These are phyloP conservation scores for Flaveria linearis DNA, from an alignment of 129 eudicot genomes.

Conservation along the genomic window DNA sequence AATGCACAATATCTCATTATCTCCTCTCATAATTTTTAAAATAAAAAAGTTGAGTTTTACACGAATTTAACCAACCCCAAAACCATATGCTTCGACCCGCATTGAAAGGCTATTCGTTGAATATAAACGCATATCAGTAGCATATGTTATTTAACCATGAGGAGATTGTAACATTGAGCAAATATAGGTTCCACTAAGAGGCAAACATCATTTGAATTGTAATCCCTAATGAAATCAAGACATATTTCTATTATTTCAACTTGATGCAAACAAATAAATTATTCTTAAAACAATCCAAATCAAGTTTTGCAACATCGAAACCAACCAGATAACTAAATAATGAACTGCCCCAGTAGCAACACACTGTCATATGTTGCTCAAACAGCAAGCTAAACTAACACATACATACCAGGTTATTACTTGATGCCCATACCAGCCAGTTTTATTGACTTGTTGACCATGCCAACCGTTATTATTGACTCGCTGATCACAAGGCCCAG, in stretches of 20 bases:
- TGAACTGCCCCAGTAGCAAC: background rate
- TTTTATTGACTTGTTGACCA: slow-evolving; percentile 27
- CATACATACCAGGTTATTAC: slow-evolving; percentile 14
- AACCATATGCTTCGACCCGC: too few relatives aligned
- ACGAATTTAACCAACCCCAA: too few relatives aligned
- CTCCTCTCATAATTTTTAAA: too few relatives aligned
- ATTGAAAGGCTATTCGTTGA: too few relatives aligned
- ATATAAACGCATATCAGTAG: too few relatives aligned
- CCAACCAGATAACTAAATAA: slow-evolving; percentile 12
- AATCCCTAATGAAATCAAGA: background rate
- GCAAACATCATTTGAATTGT: too few relatives aligned
- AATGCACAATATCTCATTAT: too few relatives aligned
- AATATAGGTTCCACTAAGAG: too few relatives aligned
- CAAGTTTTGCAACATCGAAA: slow-evolving; percentile 14
- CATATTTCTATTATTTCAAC: background rate
- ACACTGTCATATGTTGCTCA: background rate
- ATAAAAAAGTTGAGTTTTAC: too few relatives aligned
- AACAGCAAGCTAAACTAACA: slow-evolving; percentile 19
- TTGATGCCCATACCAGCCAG: slow-evolving; percentile 20
- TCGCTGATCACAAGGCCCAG: background rate
- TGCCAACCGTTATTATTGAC: background rate
- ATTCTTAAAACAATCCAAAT: slow-evolving; percentile 11
- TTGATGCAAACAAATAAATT: background rate
- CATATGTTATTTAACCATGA: too few relatives aligned
- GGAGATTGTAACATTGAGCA: too few relatives aligned